Base-by-base conservation (phyloP, 805 yeast species). In the Saccharomyces jurei region DNA sequence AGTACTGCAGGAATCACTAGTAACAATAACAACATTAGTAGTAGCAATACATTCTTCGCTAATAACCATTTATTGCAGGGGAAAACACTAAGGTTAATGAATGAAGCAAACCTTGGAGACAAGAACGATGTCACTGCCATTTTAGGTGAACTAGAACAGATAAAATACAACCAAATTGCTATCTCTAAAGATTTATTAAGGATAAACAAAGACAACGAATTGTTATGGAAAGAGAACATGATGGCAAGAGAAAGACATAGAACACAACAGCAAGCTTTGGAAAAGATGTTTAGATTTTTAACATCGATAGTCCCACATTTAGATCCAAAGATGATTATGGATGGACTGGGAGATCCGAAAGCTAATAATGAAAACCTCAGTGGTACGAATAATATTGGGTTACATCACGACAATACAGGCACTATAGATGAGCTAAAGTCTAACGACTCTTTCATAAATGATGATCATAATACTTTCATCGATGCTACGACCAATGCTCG, bases 181-280 rank as follows among this genome's bases (percentile, higher is more conserved):
- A 88, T 94, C 21, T 81, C 89, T 4, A 94, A 90, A 61, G 98
- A 94, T 66, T 74, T 94, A 58, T 75, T 86, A 61, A 77, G 97
- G 55, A 82, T 94, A 41, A 79, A 90, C 55, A 84, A 84, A 56
- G 98, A 94, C 66, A 94, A 92, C 71, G 92, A 89, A 67, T 70
- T 89, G 63, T 72, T 94, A 48, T 94, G 99, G 99, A 84, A 86
- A 57, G 98, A 94, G 66, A 86, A 89, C 63, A 84, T 79, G 66
- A 73, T 83, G 55, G 85, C 92, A 5, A 77, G 97, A 52, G 97
- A 92, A 67, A 81, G 91, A 59, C 88, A 91, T 69, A 82, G 86
- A 62, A 78, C 84, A 32, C 98, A 94, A 67, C 83, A 92, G 46
- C 92, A 87, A 58, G 89, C 96, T 25, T 76, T 94, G 54, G 96